phyloP scores from a whole-genome alignment of 495 filamentous ascomycete species.

The Xanthoparmelia taractica region DNA sequence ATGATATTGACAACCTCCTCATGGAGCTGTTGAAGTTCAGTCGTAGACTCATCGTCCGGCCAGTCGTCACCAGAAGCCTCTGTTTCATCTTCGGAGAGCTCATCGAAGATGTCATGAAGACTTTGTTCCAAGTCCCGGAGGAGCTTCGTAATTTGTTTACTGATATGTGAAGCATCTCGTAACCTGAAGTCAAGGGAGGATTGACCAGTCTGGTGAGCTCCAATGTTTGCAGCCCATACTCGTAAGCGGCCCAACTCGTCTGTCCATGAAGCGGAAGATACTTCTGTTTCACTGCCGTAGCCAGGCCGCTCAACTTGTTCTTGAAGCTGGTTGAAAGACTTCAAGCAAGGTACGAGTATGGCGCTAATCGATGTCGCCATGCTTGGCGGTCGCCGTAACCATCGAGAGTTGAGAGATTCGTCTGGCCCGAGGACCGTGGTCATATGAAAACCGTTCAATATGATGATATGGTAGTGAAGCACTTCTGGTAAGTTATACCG shows the following conservation, averaged over 20 bases:
- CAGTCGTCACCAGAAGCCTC: not conserved
- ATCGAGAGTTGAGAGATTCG: too few relatives aligned
- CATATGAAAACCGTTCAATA: too few relatives aligned
- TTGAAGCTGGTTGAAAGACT: not conserved
- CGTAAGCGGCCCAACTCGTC: slow-evolving; percentile 1
- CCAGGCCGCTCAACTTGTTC: not conserved
- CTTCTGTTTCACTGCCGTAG: not conserved
- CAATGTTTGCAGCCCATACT: slow-evolving; percentile 27
- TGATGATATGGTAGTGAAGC: too few relatives aligned
- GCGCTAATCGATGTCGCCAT: not conserved
- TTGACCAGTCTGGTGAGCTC: slow-evolving; percentile 28
- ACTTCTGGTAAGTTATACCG: too few relatives aligned
- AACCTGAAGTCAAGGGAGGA: slow-evolving; percentile 24
- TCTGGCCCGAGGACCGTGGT: too few relatives aligned
- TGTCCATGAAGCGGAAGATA: not conserved
- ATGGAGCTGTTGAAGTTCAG: slow-evolving; percentile 11
- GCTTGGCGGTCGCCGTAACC: too few relatives aligned
- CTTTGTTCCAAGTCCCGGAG: slow-evolving; percentile 1
- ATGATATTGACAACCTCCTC: slow-evolving; percentile 14
- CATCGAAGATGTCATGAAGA: not conserved
- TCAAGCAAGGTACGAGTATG: not conserved
- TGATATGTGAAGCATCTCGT: slow-evolving; percentile 16
- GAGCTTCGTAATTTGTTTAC: slow-evolving; percentile 9
- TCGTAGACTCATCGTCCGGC: slow-evolving; percentile 1
- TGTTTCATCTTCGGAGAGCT: not conserved